phyloP scores from a whole-genome alignment of 1,284 basidiomycete species.

The Thecaphora thlaspeos region DNA sequence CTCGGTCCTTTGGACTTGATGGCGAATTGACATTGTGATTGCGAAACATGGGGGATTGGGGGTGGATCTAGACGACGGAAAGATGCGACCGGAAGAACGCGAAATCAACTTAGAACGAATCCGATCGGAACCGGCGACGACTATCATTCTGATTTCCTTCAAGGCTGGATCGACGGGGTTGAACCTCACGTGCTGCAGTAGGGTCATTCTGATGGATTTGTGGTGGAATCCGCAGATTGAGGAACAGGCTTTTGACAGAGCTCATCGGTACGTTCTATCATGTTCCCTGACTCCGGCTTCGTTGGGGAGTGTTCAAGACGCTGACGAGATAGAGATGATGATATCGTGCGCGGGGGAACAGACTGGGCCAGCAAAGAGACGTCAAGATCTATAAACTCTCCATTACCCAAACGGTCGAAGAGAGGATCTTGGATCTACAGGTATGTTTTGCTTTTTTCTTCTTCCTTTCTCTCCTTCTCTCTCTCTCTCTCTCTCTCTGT shows the following conservation, averaged over 20 bases:
- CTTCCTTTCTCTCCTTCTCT: no score
- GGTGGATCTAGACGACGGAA: constrained; percentile 77
- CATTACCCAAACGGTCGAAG: constrained; percentile 83
- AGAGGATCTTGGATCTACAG: constrained; percentile 73
- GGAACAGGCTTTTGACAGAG: constrained; percentile 92
- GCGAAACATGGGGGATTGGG: no score
- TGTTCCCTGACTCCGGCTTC: no score
- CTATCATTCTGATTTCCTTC: constrained; percentile 89
- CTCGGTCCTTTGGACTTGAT: no score
- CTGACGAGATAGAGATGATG: no score
- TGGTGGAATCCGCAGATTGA: constrained; percentile 71
- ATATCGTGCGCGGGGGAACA: no score
- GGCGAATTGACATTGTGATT: no score
- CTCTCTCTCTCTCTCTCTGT: no score
- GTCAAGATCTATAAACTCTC: constrained; percentile 93
- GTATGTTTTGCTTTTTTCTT: no score
- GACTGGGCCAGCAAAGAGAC: constrained; percentile 76
- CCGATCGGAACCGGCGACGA: constrained; percentile 64
- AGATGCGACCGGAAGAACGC: constrained; percentile 74
- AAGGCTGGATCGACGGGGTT: constrained; percentile 93
- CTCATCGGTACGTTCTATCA: constrained; percentile 71
- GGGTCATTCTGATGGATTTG: constrained; percentile 85
- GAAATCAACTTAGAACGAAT: constrained; percentile 75
- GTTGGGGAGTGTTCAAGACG: no score
- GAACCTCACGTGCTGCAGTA: constrained; percentile 90